These are phyloP conservation scores for Spathaspora passalidarum DNA, from an alignment of 805 yeast genomes.

Conservation along the genomic window DNA sequence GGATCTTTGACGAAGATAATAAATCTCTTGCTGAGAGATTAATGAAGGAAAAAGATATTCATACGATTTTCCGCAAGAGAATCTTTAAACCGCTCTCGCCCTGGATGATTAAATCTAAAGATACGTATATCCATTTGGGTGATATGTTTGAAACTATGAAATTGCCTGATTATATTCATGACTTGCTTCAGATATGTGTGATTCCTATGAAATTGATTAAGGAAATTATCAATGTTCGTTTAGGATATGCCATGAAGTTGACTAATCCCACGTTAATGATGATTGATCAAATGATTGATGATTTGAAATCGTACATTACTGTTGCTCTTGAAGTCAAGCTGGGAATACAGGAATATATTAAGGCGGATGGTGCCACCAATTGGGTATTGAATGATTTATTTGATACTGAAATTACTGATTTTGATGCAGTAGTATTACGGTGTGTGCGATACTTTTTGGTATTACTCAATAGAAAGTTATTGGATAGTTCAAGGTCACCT, in stretches of 20 bases:
- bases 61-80: slow-evolving; percentile 65
- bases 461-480: slow-evolving; percentile 69
- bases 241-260: slow-evolving; percentile 73
- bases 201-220: slow-evolving; percentile 80
- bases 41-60: slow-evolving; percentile 75
- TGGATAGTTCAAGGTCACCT: slow-evolving; percentile 66
- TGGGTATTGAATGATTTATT: slow-evolving; percentile 71
- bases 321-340: slow-evolving; percentile 74
- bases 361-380: slow-evolving; percentile 49
- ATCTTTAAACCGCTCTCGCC: slow-evolving; percentile 70
- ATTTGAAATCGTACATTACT: slow-evolving; percentile 72
- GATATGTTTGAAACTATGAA: slow-evolving; percentile 63
- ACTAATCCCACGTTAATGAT: slow-evolving; percentile 90
- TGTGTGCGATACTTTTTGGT: slow-evolving; percentile 72
- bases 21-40: slow-evolving; percentile 78
- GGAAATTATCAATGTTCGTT: slow-evolving; percentile 71
- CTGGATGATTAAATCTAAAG: slow-evolving; percentile 77
- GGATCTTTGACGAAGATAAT: slow-evolving; percentile 53
- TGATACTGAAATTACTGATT: slow-evolving; percentile 48
- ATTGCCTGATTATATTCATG: slow-evolving; percentile 68
- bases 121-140: slow-evolving; percentile 61
- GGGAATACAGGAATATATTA: slow-evolving; percentile 58
- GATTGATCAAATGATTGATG: slow-evolving; percentile 91
- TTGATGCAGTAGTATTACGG: slow-evolving; percentile 65
- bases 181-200: slow-evolving; percentile 59